Percentiles rank a stretch among this genome's conserved stretches.
Conservation (phyloP, 495 filamentous ascomycete genomes). For the Penicillium crystallinum region DNA sequence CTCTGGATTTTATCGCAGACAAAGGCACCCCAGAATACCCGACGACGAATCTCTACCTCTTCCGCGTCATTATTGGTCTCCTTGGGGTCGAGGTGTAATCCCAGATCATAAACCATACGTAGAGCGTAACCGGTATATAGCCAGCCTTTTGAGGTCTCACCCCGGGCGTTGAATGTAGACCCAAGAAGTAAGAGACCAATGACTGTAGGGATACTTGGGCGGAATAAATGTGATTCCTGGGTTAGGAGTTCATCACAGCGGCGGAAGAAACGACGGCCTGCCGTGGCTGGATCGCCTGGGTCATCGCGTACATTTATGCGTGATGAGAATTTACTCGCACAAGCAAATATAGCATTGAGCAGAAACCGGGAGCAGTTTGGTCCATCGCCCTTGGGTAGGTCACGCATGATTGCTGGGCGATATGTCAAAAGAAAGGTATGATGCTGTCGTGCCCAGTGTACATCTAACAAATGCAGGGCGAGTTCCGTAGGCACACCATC, state of each 20-base stretch:
- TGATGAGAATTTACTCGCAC: constrained; percentile 25
- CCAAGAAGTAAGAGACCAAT: constrained; percentile 22
- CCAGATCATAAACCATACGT: constrained; percentile 35
- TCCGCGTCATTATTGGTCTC: constrained; percentile 17
- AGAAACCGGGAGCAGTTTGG: constrained; percentile 35
- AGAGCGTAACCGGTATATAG: constrained; percentile 31
- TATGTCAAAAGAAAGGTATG: constrained; percentile 31
- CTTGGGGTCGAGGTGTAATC: constrained; percentile 25
- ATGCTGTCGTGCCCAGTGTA: constrained; percentile 32
- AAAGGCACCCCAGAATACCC: constrained; percentile 39
- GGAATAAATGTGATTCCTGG: constrained; percentile 11
- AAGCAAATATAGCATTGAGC: constrained; percentile 35
- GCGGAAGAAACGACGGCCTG: constrained; percentile 25
- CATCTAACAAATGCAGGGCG: constrained; percentile 11
- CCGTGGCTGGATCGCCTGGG: constrained; percentile 19
- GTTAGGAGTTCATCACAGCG: constrained; percentile 20
- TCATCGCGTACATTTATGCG: constrained; percentile 28
- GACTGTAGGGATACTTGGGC: constrained; percentile 24
- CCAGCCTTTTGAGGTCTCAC: constrained; percentile 26
- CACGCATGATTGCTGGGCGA: constrained; percentile 36
- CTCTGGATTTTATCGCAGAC: constrained; percentile 33
- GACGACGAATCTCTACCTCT: constrained; percentile 33
- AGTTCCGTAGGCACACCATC: constrained; percentile 3
- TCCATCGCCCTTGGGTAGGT: constrained; percentile 23
- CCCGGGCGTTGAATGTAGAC: constrained; percentile 18